Evolutionary conservation across 2,329 filamentous ascomycete species (phyloP).

Genomic region (Colletotrichum lini): DNA sequence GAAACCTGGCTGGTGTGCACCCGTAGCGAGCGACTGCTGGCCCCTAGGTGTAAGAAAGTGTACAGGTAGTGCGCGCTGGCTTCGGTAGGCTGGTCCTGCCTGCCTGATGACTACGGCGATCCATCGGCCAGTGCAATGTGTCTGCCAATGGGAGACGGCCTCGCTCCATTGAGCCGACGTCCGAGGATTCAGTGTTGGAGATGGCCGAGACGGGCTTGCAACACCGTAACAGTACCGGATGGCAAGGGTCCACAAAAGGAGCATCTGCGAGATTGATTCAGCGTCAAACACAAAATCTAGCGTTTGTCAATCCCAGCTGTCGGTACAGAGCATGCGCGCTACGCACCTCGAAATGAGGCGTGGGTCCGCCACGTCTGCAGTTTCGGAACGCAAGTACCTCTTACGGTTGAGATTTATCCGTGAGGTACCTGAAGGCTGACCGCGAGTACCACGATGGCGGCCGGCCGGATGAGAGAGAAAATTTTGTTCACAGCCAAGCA

Average conservation of each 20-base stretch:
- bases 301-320: constrained; percentile 33
- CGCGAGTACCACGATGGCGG: not conserved
- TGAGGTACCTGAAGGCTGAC: constrained; percentile 2
- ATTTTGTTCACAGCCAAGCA: not conserved
- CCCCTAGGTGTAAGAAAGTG: not conserved
- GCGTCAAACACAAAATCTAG: constrained; percentile 37
- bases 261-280: constrained; percentile 40
- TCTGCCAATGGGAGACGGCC: constrained; percentile 12
- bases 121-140: not conserved
- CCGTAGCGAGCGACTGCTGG: constrained; percentile 9
- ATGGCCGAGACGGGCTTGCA: constrained; percentile 29
- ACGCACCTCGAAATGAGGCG: constrained; percentile 17
- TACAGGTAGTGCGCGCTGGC: not conserved
- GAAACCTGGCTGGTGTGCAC: constrained; percentile 34
- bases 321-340: constrained; percentile 29
- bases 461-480: constrained; percentile 5
- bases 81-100: not conserved
- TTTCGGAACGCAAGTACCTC: constrained; percentile 5
- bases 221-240: constrained; percentile 15
- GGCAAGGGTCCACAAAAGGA: constrained; percentile 32
- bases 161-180: constrained; percentile 37
- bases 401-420: constrained; percentile 6
- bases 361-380: constrained; percentile 19
- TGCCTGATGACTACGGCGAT: not conserved
- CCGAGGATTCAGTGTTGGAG: constrained; percentile 36